Evolutionary conservation across 805 yeast genomes (phyloP).

Genomic region (Cyberlindnera americana): DNA sequence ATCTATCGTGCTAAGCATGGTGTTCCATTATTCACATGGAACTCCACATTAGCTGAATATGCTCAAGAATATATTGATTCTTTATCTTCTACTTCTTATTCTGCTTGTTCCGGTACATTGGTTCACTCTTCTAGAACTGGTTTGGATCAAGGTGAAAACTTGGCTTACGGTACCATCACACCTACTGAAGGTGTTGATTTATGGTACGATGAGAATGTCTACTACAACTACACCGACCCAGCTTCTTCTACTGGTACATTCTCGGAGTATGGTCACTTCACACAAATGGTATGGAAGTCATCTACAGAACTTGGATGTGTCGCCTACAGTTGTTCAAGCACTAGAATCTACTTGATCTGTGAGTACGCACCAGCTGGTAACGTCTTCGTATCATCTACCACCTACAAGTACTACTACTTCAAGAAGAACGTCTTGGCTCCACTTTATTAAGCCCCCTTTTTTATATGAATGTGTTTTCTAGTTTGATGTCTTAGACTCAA

Average conservation of each 20-base stretch:
- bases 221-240: conserved; percentile 51
- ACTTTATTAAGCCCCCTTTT: neutral
- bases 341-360: conserved; percentile 61
- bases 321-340: conserved; percentile 17
- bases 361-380: conserved; percentile 61
- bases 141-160: conserved; percentile 62
- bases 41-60: conserved; percentile 39
- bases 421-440: conserved; percentile 42
- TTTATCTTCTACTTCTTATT: conserved; percentile 33
- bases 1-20: conserved; percentile 44
- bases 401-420: conserved; percentile 36
- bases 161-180: conserved; percentile 58
- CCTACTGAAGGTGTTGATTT: conserved; percentile 50
- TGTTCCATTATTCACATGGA: conserved; percentile 47
- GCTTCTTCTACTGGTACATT: conserved; percentile 38
- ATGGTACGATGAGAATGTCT: conserved; percentile 66
- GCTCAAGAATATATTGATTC: conserved; percentile 49
- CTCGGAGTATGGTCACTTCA: conserved; percentile 64
- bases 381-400: conserved; percentile 27
- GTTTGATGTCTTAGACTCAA: neutral
- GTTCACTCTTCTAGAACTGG: conserved; percentile 57
- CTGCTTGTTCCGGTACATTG: conserved; percentile 59
- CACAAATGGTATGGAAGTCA: conserved; percentile 70
- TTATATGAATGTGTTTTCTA: neutral
- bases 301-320: conserved; percentile 66